Conservation (phyloP, 345 rosid species). For the Salix udensis region DNA sequence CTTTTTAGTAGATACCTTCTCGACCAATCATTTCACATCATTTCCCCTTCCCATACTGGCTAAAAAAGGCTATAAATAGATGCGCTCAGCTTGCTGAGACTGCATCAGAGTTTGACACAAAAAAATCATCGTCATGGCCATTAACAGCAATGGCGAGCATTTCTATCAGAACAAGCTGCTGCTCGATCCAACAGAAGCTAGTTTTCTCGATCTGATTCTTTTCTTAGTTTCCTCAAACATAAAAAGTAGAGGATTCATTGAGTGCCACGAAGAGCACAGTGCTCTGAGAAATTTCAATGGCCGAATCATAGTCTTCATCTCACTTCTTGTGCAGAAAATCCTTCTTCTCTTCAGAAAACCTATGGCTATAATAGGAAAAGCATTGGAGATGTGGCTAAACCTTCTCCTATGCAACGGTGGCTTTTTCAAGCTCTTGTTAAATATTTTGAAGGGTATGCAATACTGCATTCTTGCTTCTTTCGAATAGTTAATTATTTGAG, state of each 20-base stretch:
- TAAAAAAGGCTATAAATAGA: too few species aligned
- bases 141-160: not conserved
- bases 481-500: not conserved
- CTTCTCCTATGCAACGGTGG: not conserved
- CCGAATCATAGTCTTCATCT: not conserved
- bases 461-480: not conserved
- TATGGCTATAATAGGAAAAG: not conserved
- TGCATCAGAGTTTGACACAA: too few species aligned
- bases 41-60: too few species aligned
- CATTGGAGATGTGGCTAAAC: not conserved
- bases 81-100: too few species aligned
- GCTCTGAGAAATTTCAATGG: not conserved
- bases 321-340: not conserved
- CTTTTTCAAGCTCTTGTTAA: not conserved
- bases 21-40: too few species aligned
- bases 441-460: not conserved
- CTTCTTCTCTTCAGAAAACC: not conserved
- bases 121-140: too few species aligned
- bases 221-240: not conserved
- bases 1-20: too few species aligned
- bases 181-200: not conserved
- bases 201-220: not conserved
- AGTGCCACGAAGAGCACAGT: not conserved
- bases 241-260: not conserved
- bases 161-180: not conserved